These are phyloP conservation scores for Phaffomyces opuntiae DNA, from an alignment of 805 yeast genomes.

Conservation along the genomic window DNA sequence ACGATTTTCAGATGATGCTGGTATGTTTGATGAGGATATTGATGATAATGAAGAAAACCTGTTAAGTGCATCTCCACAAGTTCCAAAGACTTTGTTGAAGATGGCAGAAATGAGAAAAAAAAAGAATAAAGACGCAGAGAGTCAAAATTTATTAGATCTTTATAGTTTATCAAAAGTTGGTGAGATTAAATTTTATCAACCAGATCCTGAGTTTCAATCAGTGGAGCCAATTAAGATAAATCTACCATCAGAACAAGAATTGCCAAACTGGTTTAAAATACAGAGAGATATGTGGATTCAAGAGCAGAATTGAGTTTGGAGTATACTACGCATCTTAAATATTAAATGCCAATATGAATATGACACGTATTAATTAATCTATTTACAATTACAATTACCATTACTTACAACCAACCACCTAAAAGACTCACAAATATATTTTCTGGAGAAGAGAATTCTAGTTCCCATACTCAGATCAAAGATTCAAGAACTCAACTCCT, in stretches of 20 bases:
- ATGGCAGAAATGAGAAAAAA: conserved; percentile 40
- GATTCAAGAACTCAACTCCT: too few species aligned
- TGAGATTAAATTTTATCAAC: conserved; percentile 15
- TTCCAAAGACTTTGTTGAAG: conserved; percentile 52
- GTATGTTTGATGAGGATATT: conserved; percentile 5
- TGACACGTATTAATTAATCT: too few species aligned
- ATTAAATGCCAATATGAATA: too few species aligned
- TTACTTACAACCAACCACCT: too few species aligned
- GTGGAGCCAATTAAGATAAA: conserved; percentile 19
- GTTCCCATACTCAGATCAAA: too few species aligned
- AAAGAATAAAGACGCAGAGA: conserved; percentile 16
- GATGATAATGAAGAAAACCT: conserved; percentile 20
- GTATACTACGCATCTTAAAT: too few species aligned
- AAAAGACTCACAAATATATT: too few species aligned
- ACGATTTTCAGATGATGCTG: conserved; percentile 5
- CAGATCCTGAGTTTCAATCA: conserved; percentile 13
- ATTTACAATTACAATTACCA: too few species aligned
- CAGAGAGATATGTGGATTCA: conserved; percentile 65
- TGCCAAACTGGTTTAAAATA: conserved; percentile 71
- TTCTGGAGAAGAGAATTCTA: too few species aligned
- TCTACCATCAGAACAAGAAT: conserved; percentile 49
- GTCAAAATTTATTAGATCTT: conserved; percentile 3
- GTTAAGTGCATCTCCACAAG: conserved; percentile 60
- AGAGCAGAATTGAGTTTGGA: conserved; percentile 8
- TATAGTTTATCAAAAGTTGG: conserved; percentile 3